Base-by-base conservation (phyloP, 495 filamentous ascomycete genomes). In the Neurospora sublineolata region DNA sequence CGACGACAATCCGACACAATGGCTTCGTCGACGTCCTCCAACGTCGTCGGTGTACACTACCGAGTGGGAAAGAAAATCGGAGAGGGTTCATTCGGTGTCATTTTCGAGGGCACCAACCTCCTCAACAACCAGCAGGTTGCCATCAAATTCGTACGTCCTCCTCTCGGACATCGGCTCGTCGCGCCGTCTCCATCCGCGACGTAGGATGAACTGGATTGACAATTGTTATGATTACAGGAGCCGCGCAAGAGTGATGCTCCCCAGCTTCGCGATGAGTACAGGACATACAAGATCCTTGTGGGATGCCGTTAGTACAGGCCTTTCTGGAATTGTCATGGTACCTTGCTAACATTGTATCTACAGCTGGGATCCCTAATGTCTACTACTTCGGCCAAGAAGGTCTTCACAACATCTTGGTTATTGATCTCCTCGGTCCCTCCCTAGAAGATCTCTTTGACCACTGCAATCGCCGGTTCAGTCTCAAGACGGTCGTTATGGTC, bases 301-400 rank as follows among this genome's bases (percentile, higher is more conserved):
- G 96, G 95, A 80, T 99, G 96, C 84, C 94, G 95, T 99, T 83
- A 89, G 94, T 97, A 6, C 27, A 68, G 10, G 10, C 18, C 38
- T 38, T 72, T 39, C 38, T 73, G 44, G 72, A 67, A 11, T 36
- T 27, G 42, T 38, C 11, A 16, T 42, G 36, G 42, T 68, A n/a
- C 16, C n/a, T 75, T 23, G 78, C 75, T 73, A 64, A 73, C 72
- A 44, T 69, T 68, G 23, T 41, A n/a, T 27, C 73, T 73, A 46
- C 74, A 99, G 95, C 95, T 72, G 95, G 95, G 76, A 98, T 99
- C 75, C 95, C 95, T 77, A 98, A 99, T 89, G 95, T 99, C 78
- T 99, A 99, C 83, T 99, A 99, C 83, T 99, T 98, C 76, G 95
- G 95, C 73, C 95, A 99, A 82, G 95, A 99, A 83, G 95, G 95